These are phyloP conservation scores for Collybiopsis luxurians DNA, from an alignment of 768 basidiomycete species.

Conservation along the genomic window DNA sequence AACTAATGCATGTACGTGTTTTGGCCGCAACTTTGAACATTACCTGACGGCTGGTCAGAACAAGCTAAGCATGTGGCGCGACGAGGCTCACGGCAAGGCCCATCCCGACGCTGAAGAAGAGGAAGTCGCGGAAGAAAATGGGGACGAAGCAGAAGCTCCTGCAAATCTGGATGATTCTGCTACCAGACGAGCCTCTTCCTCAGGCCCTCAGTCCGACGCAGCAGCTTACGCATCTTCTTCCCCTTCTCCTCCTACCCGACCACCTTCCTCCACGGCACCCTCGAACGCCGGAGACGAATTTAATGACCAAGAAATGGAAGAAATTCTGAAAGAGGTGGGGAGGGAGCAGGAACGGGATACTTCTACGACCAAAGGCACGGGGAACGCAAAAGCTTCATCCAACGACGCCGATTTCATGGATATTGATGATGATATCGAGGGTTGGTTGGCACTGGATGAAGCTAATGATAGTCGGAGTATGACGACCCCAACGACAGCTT, in stretches of 20 bases:
- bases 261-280: constrained; percentile 40
- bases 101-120: constrained; percentile 20
- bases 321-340: background rate
- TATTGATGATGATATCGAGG: constrained; percentile 37
- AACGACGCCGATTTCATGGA: constrained; percentile 16
- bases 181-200: constrained; percentile 9
- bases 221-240: constrained; percentile 32
- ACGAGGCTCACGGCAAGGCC: constrained; percentile 50
- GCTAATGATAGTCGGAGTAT: constrained; percentile 13
- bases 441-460: constrained; percentile 27
- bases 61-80: constrained; percentile 72
- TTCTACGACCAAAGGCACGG: background rate
- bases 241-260: constrained; percentile 28
- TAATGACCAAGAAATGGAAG: constrained; percentile 13
- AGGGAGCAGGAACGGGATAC: background rate
- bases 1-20: constrained; percentile 74
- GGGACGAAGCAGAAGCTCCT: constrained; percentile 23
- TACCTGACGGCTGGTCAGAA: constrained; percentile 38
- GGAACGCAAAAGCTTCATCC: constrained; percentile 8
- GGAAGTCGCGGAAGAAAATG: constrained; percentile 17
- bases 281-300: constrained; percentile 35
- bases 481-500: background rate
- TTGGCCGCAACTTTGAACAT: background rate
- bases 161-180: constrained; percentile 13
- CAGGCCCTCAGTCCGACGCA: constrained; percentile 22